Evolutionary conservation across 371 early-diverging fungal genomes (phyloP).

Genomic region (Catenaria anguillulae): DNA sequence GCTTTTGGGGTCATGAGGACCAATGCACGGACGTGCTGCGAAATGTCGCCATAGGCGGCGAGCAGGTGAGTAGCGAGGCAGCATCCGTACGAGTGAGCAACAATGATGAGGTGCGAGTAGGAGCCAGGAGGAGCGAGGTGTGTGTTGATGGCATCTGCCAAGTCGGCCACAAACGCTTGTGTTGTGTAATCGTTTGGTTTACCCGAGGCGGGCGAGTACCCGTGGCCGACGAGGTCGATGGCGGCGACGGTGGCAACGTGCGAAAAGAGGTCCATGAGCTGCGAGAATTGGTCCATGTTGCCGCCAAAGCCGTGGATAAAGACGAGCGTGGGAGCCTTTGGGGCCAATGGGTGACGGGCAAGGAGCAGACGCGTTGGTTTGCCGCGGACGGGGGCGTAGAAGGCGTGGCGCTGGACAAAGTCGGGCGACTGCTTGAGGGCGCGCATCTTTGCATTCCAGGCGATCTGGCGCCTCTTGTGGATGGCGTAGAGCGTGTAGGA

Average conservation of each 20-base stretch:
- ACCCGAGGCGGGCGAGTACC: not conserved
- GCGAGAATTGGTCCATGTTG: not conserved
- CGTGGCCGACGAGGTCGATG: not conserved
- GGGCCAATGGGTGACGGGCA: not conserved
- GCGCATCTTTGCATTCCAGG: too few species aligned
- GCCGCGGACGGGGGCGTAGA: not conserved
- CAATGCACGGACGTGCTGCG: slow-evolving; percentile 30
- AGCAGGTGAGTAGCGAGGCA: slow-evolving; percentile 38
- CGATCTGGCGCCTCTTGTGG: too few species aligned
- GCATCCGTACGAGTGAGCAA: slow-evolving; percentile 58
- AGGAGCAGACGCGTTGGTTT: not conserved
- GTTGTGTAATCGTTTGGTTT: not conserved
- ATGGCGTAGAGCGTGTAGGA: too few species aligned
- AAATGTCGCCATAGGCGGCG: slow-evolving; percentile 14
- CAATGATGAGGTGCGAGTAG: slow-evolving; percentile 22
- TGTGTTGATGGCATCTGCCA: not conserved
- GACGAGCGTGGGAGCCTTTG: not conserved
- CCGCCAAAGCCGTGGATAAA: not conserved
- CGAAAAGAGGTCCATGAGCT: not conserved
- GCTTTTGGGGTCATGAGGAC: slow-evolving; percentile 48
- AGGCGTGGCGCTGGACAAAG: not conserved
- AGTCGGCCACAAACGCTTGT: not conserved
- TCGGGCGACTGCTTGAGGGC: not conserved
- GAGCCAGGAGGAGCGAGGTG: not conserved
- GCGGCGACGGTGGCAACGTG: not conserved